Percentiles rank a stretch among this genome's conserved stretches.
phyloP scores from a whole-genome alignment of 441 rosid species.

The Sinapis alba region DNA sequence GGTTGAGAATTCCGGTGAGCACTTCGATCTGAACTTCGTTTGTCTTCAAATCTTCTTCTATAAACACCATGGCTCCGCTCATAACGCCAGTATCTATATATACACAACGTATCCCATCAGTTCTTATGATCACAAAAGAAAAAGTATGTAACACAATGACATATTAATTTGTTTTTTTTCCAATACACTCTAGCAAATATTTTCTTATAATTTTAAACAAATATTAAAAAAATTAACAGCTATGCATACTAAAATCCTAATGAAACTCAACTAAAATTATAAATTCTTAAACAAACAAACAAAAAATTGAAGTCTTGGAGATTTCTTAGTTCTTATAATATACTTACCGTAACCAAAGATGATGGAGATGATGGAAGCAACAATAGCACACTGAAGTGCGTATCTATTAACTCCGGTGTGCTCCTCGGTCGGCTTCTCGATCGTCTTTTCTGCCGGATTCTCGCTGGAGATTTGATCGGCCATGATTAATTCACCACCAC shows the following conservation, averaged over 20 bases:
- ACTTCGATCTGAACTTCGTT: conserved; percentile 62
- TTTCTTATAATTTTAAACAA: not conserved
- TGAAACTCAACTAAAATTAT: not conserved
- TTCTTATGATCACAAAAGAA: not conserved
- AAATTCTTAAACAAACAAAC: too few relatives aligned
- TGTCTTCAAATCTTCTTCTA: conserved; percentile 75
- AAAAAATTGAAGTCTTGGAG: not conserved
- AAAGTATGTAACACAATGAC: not conserved
- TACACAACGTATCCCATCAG: not conserved
- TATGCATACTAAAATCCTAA: not conserved
- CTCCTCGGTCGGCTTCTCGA: conserved; percentile 24
- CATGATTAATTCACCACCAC: conserved; percentile 30
- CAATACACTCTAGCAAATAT: too few relatives aligned
- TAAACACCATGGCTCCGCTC: conserved; percentile 94
- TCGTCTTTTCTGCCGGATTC: not conserved
- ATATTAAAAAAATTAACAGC: not conserved
- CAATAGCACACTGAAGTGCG: conserved; percentile 69
- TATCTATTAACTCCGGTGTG: conserved; percentile 47
- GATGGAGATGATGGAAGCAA: conserved; percentile 72
- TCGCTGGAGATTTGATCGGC: conserved; percentile 38
- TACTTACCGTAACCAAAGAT: conserved; percentile 84
- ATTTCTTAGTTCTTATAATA: not conserved
- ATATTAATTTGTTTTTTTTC: too few relatives aligned
- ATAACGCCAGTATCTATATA: conserved; percentile 79
- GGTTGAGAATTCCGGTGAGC: conserved; percentile 78